These are phyloP conservation scores for Starmerella apis DNA, from an alignment of 805 yeast genomes.

Conservation along the genomic window DNA sequence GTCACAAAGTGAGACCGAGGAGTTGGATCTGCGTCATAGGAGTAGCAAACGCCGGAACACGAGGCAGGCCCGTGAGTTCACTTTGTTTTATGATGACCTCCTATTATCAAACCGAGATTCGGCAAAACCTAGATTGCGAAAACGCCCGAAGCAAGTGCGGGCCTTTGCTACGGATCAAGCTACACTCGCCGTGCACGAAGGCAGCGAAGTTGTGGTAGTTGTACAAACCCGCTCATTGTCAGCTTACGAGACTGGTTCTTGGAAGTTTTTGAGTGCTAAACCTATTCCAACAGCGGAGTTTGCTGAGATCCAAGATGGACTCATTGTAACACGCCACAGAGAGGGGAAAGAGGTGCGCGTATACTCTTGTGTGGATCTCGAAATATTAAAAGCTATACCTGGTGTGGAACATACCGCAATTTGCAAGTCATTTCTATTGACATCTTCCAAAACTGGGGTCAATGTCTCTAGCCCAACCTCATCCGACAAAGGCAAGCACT, in stretches of 20 bases:
- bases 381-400: not conserved
- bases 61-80: not conserved
- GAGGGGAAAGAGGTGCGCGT: not conserved
- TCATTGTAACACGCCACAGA: conserved; percentile 3
- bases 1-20: not conserved
- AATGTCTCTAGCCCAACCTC: not conserved
- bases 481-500: not conserved
- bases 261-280: conserved; percentile 1
- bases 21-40: not conserved
- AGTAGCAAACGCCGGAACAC: not conserved
- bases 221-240: conserved; percentile 11
- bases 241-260: not conserved
- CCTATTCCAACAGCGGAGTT: conserved; percentile 1
- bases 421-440: not conserved
- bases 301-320: conserved; percentile 10
- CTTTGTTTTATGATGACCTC: not conserved
- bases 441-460: not conserved
- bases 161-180: conserved; percentile 10
- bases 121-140: not conserved
- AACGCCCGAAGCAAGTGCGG: conserved; percentile 3
- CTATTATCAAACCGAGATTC: not conserved
- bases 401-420: not conserved
- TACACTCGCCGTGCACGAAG: conserved; percentile 12
- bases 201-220: conserved; percentile 1
- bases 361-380: not conserved